phyloP scores from a whole-genome alignment of 2,329 filamentous ascomycete genomes.

The Venturia effusa region DNA sequence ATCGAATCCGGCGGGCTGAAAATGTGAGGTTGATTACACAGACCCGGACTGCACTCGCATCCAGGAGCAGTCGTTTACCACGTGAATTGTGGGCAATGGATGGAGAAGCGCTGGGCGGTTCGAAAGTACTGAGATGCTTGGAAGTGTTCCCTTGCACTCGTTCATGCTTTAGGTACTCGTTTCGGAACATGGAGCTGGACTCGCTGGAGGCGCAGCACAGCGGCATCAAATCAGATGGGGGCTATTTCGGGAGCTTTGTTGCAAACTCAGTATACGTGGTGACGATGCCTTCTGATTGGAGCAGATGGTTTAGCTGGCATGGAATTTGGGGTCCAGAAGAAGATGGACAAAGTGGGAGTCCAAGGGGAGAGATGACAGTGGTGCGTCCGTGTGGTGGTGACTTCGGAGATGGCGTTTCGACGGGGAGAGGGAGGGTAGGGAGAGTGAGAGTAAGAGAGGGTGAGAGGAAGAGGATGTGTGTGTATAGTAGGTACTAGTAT shows the following conservation, averaged over 20 bases:
- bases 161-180: not conserved
- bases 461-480: no score
- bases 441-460: no score
- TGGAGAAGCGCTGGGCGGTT: not conserved
- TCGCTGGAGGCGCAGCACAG: not conserved
- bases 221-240: not conserved
- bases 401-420: not conserved
- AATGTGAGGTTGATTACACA: not conserved
- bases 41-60: not conserved
- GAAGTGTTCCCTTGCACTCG: not conserved
- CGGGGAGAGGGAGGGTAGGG: no score
- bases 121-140: not conserved
- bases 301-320: not conserved
- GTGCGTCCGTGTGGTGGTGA: not conserved
- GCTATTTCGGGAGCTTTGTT: not conserved
- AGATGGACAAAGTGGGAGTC: not conserved
- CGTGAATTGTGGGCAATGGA: not conserved
- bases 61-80: not conserved
- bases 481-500: no score
- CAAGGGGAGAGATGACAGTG: not conserved
- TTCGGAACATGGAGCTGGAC: not conserved
- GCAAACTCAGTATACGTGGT: not conserved
- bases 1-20: not conserved
- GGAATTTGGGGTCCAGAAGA: not conserved
- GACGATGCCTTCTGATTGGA: not conserved